These are phyloP conservation scores for Amniculicola lignicola DNA, from an alignment of 495 filamentous ascomycete species.

Conservation along the genomic window DNA sequence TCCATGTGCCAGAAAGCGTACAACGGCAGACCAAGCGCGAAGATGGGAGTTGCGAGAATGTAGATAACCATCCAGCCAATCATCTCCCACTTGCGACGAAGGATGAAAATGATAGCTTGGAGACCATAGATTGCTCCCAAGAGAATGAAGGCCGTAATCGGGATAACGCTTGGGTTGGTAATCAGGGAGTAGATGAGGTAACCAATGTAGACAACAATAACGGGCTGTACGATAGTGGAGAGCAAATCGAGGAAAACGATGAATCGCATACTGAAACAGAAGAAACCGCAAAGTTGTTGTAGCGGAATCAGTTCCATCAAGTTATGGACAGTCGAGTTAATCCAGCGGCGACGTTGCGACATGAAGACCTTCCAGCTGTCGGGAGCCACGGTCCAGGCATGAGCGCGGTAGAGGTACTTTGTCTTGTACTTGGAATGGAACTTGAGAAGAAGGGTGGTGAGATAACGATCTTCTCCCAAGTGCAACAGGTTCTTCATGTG, in stretches of 20 bases:
- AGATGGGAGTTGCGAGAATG: conserved; percentile 85
- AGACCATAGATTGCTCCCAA: conserved; percentile 94
- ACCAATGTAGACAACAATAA: conserved; percentile 83
- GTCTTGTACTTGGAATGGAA: conserved; percentile 92
- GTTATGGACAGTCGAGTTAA: conserved; percentile 99
- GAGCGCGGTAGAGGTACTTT: conserved; percentile 88
- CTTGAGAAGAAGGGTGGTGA: conserved; percentile 93
- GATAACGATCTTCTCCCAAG: conserved; percentile 89
- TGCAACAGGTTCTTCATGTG: conserved; percentile 99
- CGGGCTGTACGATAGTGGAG: conserved; percentile 86
- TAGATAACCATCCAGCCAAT: conserved; percentile 99
- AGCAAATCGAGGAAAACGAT: conserved; percentile 93
- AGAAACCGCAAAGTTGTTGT: conserved; percentile 95
- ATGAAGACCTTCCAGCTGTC: conserved; percentile 92
- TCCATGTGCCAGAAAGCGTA: conserved; percentile 99
- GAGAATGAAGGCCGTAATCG: conserved; percentile 80
- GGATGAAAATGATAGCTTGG: conserved; percentile 94
- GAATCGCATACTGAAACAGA: conserved; percentile 99
- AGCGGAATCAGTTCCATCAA: conserved; percentile 92
- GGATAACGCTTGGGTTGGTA: conserved; percentile 59
- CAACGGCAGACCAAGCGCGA: conserved; percentile 83
- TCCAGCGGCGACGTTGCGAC: conserved; percentile 98
- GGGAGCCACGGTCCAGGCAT: conserved; percentile 94
- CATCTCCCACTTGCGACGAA: conserved; percentile 97
- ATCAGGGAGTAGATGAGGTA: conserved; percentile 80